phyloP scores from a whole-genome alignment of 2,329 filamentous ascomycete genomes.

The Simplicillium sp. region DNA sequence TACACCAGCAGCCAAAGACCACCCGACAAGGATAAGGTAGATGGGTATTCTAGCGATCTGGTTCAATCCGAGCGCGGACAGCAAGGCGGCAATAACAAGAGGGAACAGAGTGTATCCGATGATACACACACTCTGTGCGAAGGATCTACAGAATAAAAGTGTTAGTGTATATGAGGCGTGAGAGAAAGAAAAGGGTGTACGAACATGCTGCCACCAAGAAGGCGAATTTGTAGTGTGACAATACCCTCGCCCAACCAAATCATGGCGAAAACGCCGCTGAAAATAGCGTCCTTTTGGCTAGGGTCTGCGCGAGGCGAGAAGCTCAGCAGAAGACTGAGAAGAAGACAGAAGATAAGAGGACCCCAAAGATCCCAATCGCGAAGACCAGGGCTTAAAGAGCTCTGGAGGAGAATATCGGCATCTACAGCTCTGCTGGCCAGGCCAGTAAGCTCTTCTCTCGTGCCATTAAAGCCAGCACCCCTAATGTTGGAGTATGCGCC shows the following conservation, averaged over 20 bases:
- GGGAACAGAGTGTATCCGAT: slow-evolving; percentile 98
- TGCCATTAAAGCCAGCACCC: slow-evolving; percentile 47
- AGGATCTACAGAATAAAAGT: slow-evolving; percentile 54
- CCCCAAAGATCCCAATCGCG: slow-evolving; percentile 99
- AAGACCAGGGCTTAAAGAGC: slow-evolving; percentile 78
- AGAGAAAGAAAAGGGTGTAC: slow-evolving; percentile 25
- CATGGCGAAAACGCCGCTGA: slow-evolving; percentile 92
- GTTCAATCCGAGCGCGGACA: slow-evolving; percentile 74
- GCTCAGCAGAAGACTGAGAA: slow-evolving; percentile 80
- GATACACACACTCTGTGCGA: slow-evolving; percentile 94
- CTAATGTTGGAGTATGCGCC: slow-evolving; percentile 54
- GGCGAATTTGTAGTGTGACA: slow-evolving; percentile 95
- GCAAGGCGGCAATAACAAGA: slow-evolving; percentile 80
- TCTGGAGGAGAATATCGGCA: slow-evolving; percentile 51
- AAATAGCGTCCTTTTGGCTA: slow-evolving; percentile 79
- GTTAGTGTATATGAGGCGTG: slow-evolving; percentile 10
- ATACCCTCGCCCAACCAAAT: slow-evolving; percentile 96
- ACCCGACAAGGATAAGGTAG: slow-evolving; percentile 78
- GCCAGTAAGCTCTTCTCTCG: slow-evolving; percentile 52
- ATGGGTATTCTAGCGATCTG: slow-evolving; percentile 81
- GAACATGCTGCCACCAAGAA: slow-evolving; percentile 94
- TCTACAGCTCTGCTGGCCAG: slow-evolving; percentile 55
- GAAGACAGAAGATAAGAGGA: slow-evolving; percentile 84
- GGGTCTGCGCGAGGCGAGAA: slow-evolving; percentile 55
- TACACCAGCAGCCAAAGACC: slow-evolving; percentile 90